Evolutionary conservation across 1,284 basidiomycete genomes (phyloP), one percentile per base, ranked within the genome.

Genomic region (Volvariella volvacea): DNA sequence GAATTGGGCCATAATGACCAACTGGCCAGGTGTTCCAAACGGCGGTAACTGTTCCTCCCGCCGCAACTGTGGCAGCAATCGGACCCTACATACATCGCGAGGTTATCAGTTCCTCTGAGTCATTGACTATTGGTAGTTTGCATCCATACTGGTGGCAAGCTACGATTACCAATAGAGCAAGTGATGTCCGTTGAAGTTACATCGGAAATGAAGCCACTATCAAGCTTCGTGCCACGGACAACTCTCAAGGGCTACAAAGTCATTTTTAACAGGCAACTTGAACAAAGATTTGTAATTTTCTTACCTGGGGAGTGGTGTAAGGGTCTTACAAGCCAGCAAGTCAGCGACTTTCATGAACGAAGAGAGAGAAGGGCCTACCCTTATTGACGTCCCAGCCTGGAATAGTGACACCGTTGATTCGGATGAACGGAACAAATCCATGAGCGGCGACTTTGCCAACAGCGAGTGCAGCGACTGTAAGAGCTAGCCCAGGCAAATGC

Each of bases 11-110:
- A 38, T 52, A 64, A 43, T 66, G 63, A 14, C 64, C 64, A 16
- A 62, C 37, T 1, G 63, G 63, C 62, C 63, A 64, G 10, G 63
- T 64, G 45, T 64, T 66, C 64, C 64, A 64, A 6, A 61, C 52
- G 30, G 61, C 55, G 20, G 55, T 50, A 7, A 64, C 58, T 9
- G 58, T 60, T 7, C 55, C 55, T 17, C 63, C 62, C 41, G 64
- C 63, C 6, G 62, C 53, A 17, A 64, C 60, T 7, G 57, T 60
- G 3, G 64, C 56, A 14, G 54, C 53, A 38, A 64, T 64, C 2
- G 60, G 61, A 10, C 59, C 63, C 62, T 65, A 36, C 4, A 10
- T 6, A 21, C n/a, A n/a, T n/a, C n/a, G n/a, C n/a, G n/a, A n/a
- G n/a, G n/a, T n/a, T n/a, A n/a, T n/a, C n/a, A n/a, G n/a, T n/a